Evolutionary conservation across 441 rosid species (phyloP), one percentile per base, ranked within the genome.

Genomic region (Euphorbia celastroides): DNA sequence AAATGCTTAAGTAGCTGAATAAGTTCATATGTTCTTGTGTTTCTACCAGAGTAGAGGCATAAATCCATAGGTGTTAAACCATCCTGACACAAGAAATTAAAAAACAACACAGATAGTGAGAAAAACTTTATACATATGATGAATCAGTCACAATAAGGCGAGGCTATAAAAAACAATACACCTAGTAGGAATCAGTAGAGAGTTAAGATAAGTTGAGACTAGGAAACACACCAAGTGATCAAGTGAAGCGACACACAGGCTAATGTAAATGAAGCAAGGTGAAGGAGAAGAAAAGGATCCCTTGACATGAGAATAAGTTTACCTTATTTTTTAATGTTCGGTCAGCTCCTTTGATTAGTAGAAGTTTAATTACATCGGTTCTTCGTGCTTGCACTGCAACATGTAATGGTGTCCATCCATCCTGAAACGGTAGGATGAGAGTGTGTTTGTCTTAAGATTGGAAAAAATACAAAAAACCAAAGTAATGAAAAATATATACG

Each of bases 351-450:
- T 86, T 93, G 41, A 87, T 80, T 70, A 93, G 71, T 70, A 93
- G 76, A 41, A 93, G 94, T 77, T 83, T 90, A 73, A 88, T 86
- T 16, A 86, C 63, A 71, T 93, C 98, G 5, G 88, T 86, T 79
- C 97, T 87, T 75, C 79, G 80, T 54, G 84, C 84, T 82, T 84
- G 97, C 74, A 90, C 93, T 59, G 98, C 96, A 65, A 93, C 88
- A 75, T 93, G 98, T 65, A 93, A 73, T 12, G 98, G 97, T 31
- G 97, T 82, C 98, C 98, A 93, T 70, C 97, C 98, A 70, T 93
- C 88, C 97, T 93, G 72, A 69, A 79, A 69, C 57, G 25, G 46
- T 16, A 61, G 68, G 69, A 66, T 19, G 66, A 57, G 34, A 31
- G 50, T 27, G 41, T 54, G n/a, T n/a, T 51, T 2, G 59, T 54